Evolutionary conservation across 768 basidiomycete species (phyloP).

Genomic region (Rhodotorula babjevae): DNA sequence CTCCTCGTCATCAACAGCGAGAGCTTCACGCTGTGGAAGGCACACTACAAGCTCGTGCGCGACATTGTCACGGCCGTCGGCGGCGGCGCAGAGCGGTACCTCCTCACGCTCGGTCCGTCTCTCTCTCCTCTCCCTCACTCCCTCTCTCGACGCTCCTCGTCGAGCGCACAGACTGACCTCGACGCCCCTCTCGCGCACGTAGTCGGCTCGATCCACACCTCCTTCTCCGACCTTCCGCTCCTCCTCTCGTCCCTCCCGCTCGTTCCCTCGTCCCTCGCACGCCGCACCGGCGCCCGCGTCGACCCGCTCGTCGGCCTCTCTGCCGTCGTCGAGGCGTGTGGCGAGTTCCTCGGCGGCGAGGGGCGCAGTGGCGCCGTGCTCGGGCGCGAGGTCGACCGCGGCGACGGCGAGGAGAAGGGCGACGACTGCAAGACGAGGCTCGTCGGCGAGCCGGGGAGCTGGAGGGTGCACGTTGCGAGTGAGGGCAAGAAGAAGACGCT

Average conservation of each 20-base stretch:
- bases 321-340: slow-evolving; percentile 1
- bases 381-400: neutral
- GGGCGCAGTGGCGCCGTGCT: neutral
- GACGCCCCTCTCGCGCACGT: neutral
- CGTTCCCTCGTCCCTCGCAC: slow-evolving; percentile 6
- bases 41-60: slow-evolving; percentile 42
- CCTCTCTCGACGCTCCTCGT: no score
- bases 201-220: slow-evolving; percentile 40
- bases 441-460: slow-evolving; percentile 3
- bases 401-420: neutral
- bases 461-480: slow-evolving; percentile 9
- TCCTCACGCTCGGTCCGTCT: slow-evolving; percentile 26
- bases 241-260: slow-evolving; percentile 19
- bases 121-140: no score
- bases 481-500: neutral
- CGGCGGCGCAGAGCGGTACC: slow-evolving; percentile 4
- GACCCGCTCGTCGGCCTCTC: neutral
- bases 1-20: slow-evolving; percentile 48
- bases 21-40: slow-evolving; percentile 48
- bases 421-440: neutral
- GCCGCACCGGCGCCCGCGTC: slow-evolving; percentile 6
- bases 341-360: slow-evolving; percentile 17
- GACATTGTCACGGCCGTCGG: slow-evolving; percentile 9
- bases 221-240: slow-evolving; percentile 41
- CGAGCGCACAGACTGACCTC: no score